Evolutionary conservation across 1,139 yeast genomes (phyloP).

Genomic region (Geotrichum restrictum): DNA sequence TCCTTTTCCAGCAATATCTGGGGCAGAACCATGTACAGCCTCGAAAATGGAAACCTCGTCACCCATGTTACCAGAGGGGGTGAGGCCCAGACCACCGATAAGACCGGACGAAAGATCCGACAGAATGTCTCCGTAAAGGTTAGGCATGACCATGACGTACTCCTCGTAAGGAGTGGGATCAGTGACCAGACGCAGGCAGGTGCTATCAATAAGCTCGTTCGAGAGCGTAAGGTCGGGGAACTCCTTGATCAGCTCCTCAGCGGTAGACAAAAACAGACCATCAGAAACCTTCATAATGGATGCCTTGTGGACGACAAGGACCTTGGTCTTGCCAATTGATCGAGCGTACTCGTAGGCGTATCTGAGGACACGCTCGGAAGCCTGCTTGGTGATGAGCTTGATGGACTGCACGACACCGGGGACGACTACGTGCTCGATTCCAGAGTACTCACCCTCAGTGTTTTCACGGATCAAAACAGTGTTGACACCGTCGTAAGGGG

Average conservation of each 20-base stretch:
- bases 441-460: constrained; percentile 98
- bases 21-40: constrained; percentile 99
- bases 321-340: constrained; percentile 85
- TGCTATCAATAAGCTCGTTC: constrained; percentile 56
- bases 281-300: constrained; percentile 98
- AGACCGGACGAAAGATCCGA: constrained; percentile 98
- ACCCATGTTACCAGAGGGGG: constrained; percentile 98
- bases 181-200: constrained; percentile 95
- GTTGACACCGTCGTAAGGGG: constrained; percentile 83
- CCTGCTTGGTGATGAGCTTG: constrained; percentile 89
- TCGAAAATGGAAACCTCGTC: constrained; percentile 97
- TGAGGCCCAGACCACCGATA: constrained; percentile 98
- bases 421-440: constrained; percentile 94
- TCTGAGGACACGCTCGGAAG: constrained; percentile 95
- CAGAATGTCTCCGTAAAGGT: constrained; percentile 94
- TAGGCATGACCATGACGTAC: constrained; percentile 96
- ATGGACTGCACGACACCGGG: constrained; percentile 97
- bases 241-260: constrained; percentile 82
- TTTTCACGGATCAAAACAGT: constrained; percentile 95
- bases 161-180: constrained; percentile 97
- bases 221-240: constrained; percentile 49
- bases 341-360: constrained; percentile 95
- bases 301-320: constrained; percentile 97
- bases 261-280: constrained; percentile 94
- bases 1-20: constrained; percentile 90